These are phyloP conservation scores for Geosiphon pyriformis DNA, from an alignment of 192 early-diverging fungal genomes.

Conservation along the genomic window DNA sequence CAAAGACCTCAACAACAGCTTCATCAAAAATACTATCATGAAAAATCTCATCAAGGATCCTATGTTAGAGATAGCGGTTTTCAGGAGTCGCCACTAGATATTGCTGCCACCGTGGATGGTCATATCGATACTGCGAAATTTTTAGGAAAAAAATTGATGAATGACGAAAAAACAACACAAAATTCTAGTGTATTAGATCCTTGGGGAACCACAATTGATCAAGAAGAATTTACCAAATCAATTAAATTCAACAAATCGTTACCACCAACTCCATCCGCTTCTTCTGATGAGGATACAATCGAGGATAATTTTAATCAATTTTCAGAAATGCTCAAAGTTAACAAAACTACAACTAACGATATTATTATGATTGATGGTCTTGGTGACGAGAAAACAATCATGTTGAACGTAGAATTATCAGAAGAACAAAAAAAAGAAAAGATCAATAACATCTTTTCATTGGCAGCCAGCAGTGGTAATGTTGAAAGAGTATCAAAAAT, in stretches of 20 bases:
- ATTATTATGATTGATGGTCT: slow-evolving; percentile 11
- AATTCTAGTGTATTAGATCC: slow-evolving; percentile 9
- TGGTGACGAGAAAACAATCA: slow-evolving; percentile 9
- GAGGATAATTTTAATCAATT: slow-evolving; percentile 1
- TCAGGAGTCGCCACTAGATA: slow-evolving; percentile 4
- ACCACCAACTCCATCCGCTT: neutral
- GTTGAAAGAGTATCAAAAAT: slow-evolving; percentile 53
- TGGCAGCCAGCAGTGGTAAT: slow-evolving; percentile 72
- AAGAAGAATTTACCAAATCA: slow-evolving; percentile 16
- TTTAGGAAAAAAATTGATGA: neutral
- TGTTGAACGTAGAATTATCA: slow-evolving; percentile 25
- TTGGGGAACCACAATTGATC: slow-evolving; percentile 10
- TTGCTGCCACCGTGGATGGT: slow-evolving; percentile 1
- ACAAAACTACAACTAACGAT: neutral
- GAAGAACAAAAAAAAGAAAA: slow-evolving; percentile 52
- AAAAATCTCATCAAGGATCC: neutral
- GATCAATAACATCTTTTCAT: slow-evolving; percentile 60
- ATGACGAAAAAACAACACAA: slow-evolving; percentile 6
- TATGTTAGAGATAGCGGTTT: neutral
- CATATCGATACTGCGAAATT: slow-evolving; percentile 7
- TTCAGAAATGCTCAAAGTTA: neutral
- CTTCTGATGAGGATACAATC: neutral
- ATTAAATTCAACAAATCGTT: slow-evolving; percentile 4
- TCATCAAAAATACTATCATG: neutral
- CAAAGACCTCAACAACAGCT: neutral